phyloP scores from a whole-genome alignment of 148 eudicot genomes.

The Amaranthus hypochondriacus region DNA sequence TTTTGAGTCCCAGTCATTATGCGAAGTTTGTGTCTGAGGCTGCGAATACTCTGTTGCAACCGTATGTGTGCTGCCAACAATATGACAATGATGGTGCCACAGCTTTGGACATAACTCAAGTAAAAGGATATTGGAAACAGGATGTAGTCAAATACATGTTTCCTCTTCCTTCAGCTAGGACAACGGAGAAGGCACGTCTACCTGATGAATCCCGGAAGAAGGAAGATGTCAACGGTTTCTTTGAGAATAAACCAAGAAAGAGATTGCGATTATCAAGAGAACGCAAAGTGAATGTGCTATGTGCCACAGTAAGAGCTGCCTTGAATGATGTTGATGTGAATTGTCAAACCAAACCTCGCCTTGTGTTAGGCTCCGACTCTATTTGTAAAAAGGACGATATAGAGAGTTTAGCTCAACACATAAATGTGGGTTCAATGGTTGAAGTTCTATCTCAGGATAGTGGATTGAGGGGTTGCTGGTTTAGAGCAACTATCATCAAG shows the following conservation, averaged over 20 bases:
- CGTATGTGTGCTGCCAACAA: constrained; percentile 62
- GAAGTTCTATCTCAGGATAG: constrained; percentile 92
- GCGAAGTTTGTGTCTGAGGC: constrained; percentile 40
- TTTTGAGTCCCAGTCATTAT: constrained; percentile 70
- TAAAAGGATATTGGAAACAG: constrained; percentile 81
- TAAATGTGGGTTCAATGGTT: constrained; percentile 48
- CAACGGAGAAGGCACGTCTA: constrained; percentile 17
- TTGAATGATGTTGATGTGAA: constrained; percentile 13
- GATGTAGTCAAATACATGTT: constrained; percentile 43
- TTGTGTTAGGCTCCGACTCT: constrained; percentile 9
- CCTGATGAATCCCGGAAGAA: constrained; percentile 24
- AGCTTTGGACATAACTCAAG: constrained; percentile 64
- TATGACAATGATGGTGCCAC: constrained; percentile 63
- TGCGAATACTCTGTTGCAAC: constrained; percentile 35
- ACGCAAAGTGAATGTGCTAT: constrained; percentile 21
- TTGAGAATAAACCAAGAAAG: constrained; percentile 50
- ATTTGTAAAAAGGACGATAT: constrained; percentile 3
- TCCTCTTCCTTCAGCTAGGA: constrained; percentile 19
- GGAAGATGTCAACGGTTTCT: constrained; percentile 22
- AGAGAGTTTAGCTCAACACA: constrained; percentile 14
- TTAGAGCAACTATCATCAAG: constrained; percentile 58
- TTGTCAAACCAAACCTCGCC: not conserved
- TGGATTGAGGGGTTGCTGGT: constrained; percentile 94
- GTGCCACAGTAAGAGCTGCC: constrained; percentile 12
- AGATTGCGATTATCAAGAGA: constrained; percentile 47